Base-by-base conservation (phyloP, 1,139 yeast species). In the Debaryomyces fabryi region DNA sequence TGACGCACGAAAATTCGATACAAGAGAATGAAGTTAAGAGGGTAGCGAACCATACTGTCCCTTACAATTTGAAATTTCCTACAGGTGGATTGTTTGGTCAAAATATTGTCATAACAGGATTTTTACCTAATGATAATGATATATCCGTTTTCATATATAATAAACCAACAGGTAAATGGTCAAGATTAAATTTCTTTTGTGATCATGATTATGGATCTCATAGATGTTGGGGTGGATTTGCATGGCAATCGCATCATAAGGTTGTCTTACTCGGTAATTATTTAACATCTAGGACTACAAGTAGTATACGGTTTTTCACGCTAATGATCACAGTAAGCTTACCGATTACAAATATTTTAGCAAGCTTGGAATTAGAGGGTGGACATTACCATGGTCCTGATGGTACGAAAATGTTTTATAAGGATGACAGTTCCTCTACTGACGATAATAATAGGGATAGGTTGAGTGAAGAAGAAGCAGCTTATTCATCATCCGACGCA, bases 241-340 rank as follows among this genome's bases (percentile, higher is more conserved):
- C 83, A 0, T 86, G 93, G 93, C 78, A 78, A 40, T 84, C 91
- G 1, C 93, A 86, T 64, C 92, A 86, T 59, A 83, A 82, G 59
- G 83, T 85, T 2, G 73, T 78, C 6, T 66, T 79, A 42, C 62
- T 82, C 49, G 93, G 90, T 0, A 73, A 78, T 50, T 68, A 68
- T 41, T 67, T 72, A 16, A 77, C 83, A 20, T 75, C 81, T 2
- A 67, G 69, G 36, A 71, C 81, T 9, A 68, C 81, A 7, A 78
- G 85, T 49, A 72, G 84, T 42, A 74, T 83, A 5, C 79, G 87
- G 50, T 82, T 72, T 55, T 86, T 85, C 62, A 82, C 83, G 33
- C 60, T 72, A 36, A 65, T 85, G 60, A 65, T 85, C 6, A 73
- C 85, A 4, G 82, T 86, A n/a, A 80, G 86, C 39, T 68, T 86